Conservation (phyloP, 176 grass and related monocot species). For the bread wheat (Triticum aestivum) region IWGSC_CS_RefSeq_v2.1 NC_057800.1:513781061-513781560, state of each 20-base stretch:
- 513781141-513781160: not conserved
- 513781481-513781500: no score
- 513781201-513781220: not conserved
- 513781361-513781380: not conserved
- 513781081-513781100: no score
- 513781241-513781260: no score
- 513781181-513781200: not conserved
- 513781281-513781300: not conserved
- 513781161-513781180: not conserved
- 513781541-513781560: not conserved
- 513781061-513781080: not conserved
- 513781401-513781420: no score
- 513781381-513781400: no score
- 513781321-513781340: not conserved
- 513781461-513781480: not conserved
- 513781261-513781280: not conserved
- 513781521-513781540: slow-evolving; percentile 28
- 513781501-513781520: not conserved
- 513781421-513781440: no score
- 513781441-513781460: no score
- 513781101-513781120: not conserved
- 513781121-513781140: not conserved
- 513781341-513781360: not conserved
- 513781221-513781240: not conserved
- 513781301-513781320: not conserved